A percentile compares a stretch with the other conserved stretches of the same genome.
Evolutionary conservation across 164 flowering plant genomes (phyloP).

Genomic region (Berberis vulgaris): DNA sequence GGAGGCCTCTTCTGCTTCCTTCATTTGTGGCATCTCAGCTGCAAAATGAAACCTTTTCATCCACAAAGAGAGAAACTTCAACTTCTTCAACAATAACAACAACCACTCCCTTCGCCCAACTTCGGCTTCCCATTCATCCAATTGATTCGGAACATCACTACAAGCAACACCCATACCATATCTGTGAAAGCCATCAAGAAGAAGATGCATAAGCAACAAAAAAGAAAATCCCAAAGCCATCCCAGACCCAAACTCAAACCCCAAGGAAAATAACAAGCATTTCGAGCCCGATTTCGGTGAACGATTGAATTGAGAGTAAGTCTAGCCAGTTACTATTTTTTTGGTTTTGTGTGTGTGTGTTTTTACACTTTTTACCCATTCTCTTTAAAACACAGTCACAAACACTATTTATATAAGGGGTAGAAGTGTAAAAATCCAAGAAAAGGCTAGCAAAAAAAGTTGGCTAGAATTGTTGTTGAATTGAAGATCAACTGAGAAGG

Average conservation of each 20-base stretch:
- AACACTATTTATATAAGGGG: too few relatives aligned
- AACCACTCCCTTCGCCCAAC: neutral
- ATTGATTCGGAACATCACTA: neutral
- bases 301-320: conserved; percentile 73
- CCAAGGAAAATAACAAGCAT: neutral
- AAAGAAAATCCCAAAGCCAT: too few relatives aligned
- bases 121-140: conserved; percentile 4
- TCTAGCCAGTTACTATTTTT: too few relatives aligned
- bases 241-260: neutral
- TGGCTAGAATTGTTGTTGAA: too few relatives aligned
- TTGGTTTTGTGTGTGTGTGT: too few relatives aligned
- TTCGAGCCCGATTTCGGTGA: conserved; percentile 14
- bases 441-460: too few relatives aligned
- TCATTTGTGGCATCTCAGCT: neutral
- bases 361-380: too few relatives aligned
- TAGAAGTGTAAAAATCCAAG: too few relatives aligned
- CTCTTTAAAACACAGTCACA: too few relatives aligned
- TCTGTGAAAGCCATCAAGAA: neutral
- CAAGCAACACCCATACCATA: neutral
- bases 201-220: neutral
- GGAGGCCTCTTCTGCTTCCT: neutral
- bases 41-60: neutral
- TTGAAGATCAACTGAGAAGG: too few relatives aligned
- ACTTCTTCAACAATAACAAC: neutral
- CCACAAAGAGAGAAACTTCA: neutral